Evolutionary conservation across 1,139 yeast species (phyloP).

Genomic region (Taphrina pruni): DNA sequence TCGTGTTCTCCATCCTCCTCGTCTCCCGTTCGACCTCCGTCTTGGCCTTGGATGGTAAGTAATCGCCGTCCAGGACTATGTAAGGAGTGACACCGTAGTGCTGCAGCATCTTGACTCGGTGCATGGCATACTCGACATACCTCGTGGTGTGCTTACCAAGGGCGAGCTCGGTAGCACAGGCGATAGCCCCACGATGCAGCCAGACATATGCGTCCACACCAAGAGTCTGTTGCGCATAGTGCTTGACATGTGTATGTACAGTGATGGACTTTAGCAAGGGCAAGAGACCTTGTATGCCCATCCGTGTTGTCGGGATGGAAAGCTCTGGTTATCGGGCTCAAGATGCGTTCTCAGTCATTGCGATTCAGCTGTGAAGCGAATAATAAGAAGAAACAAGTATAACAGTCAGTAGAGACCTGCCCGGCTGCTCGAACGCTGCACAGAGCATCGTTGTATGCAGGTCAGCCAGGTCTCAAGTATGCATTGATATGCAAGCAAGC

Average conservation of each 20-base stretch:
- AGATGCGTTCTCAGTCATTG: no score
- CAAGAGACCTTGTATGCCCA: conserved; percentile 45
- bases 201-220: conserved; percentile 97
- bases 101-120: conserved; percentile 59
- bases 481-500: neutral
- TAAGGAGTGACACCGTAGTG: conserved; percentile 78
- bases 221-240: conserved; percentile 56
- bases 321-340: no score
- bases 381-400: neutral
- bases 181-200: conserved; percentile 84
- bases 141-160: conserved; percentile 70
- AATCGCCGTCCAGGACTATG: conserved; percentile 92
- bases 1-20: conserved; percentile 64
- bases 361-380: neutral
- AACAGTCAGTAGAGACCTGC: neutral
- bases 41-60: conserved; percentile 74
- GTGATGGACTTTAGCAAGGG: conserved; percentile 47
- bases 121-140: conserved; percentile 52
- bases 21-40: conserved; percentile 71
- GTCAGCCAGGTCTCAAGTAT: no score
- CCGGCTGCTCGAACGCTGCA: no score
- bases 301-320: neutral
- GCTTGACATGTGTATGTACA: conserved; percentile 33
- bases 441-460: no score
- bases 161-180: conserved; percentile 86